phyloP scores from a whole-genome alignment of 306 rosid genomes.

The Cicer bijugum region DNA sequence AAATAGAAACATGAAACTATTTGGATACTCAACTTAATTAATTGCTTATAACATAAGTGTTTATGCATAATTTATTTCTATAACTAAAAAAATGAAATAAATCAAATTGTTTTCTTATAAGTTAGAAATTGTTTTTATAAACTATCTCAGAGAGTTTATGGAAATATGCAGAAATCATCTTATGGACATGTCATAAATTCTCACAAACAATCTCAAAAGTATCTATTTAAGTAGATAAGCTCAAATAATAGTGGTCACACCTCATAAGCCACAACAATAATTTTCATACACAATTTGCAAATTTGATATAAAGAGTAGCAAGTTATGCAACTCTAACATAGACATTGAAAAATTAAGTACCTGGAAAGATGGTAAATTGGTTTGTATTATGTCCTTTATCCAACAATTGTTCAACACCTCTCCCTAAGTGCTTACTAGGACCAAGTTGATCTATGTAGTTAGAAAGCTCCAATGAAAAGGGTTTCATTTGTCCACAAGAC shows the following conservation, averaged over 20 bases:
- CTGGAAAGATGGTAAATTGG: constrained; percentile 77
- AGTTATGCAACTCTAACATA: constrained; percentile 20
- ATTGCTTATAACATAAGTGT: too few species aligned
- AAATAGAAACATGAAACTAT: too few species aligned
- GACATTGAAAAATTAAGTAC: constrained; percentile 44
- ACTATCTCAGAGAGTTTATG: too few species aligned
- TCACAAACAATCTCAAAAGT: too few species aligned
- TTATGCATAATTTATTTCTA: too few species aligned
- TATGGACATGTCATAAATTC: too few species aligned
- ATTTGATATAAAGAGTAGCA: not conserved
- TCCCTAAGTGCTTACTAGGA: constrained; percentile 50
- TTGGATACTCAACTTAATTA: too few species aligned
- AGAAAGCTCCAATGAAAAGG: constrained; percentile 59
- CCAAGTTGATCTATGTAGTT: constrained; percentile 59
- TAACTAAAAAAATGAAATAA: too few species aligned
- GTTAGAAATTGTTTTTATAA: too few species aligned
- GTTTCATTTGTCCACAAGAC: constrained; percentile 65
- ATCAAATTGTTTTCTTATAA: too few species aligned
- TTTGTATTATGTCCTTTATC: constrained; percentile 63
- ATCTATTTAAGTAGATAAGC: too few species aligned
- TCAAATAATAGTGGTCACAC: constrained; percentile 6
- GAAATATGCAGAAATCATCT: too few species aligned
- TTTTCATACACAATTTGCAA: not conserved
- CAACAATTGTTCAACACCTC: constrained; percentile 59
- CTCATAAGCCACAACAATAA: not conserved